These are phyloP conservation scores for Prunus mongolica DNA, from an alignment of 306 rosid species.

Conservation along the genomic window DNA sequence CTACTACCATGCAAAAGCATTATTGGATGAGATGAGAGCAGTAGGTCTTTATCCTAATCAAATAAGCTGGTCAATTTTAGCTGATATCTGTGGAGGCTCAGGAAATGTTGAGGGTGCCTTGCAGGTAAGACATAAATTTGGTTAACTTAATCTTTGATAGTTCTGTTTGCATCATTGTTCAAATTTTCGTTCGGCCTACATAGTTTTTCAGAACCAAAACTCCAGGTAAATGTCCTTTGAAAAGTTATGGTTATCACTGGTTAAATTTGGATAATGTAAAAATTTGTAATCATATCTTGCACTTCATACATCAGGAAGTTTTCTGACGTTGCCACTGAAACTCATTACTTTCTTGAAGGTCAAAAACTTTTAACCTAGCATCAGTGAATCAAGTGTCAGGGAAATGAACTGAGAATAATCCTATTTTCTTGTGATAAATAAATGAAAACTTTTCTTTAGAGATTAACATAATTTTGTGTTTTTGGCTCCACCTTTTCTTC, in stretches of 20 bases:
- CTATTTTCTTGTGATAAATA: no score
- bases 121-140: constrained; percentile 49
- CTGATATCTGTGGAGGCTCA: constrained; percentile 69
- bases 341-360: no score
- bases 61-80: constrained; percentile 86
- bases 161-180: constrained; percentile 8
- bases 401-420: neutral
- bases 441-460: no score
- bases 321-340: neutral
- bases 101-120: constrained; percentile 63
- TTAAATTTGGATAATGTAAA: neutral
- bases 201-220: neutral
- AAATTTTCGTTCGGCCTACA: neutral
- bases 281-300: neutral
- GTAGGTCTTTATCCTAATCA: constrained; percentile 78
- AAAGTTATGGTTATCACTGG: neutral
- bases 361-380: neutral
- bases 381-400: neutral
- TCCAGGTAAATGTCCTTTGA: neutral
- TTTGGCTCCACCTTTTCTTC: neutral
- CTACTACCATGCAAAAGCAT: constrained; percentile 72
- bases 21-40: constrained; percentile 74
- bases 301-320: neutral
- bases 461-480: neutral
- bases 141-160: constrained; percentile 5